Conservation (phyloP, 2,329 filamentous ascomycete genomes). For the Fusarium keratoplasticum region DNA sequence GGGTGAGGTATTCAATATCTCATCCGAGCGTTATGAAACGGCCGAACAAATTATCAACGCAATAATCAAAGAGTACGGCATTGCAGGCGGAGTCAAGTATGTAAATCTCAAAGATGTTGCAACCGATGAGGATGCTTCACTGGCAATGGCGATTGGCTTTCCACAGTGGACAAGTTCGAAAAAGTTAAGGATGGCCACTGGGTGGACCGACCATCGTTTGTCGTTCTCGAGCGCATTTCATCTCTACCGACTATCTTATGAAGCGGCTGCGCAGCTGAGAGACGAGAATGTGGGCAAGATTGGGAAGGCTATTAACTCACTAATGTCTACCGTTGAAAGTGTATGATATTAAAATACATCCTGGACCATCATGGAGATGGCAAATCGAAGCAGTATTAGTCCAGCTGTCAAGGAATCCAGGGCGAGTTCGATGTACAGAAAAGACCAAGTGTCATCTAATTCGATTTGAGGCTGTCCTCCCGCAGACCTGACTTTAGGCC, state of each 20-base stretch:
- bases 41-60: not conserved
- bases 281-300: not conserved
- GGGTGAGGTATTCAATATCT: not conserved
- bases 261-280: not conserved
- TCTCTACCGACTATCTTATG: not conserved
- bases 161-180: not conserved
- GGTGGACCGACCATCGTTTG: not conserved
- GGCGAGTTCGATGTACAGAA: too few species aligned
- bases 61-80: not conserved
- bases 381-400: too few species aligned
- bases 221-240: not conserved
- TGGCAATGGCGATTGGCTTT: conserved; percentile 2
- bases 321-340: not conserved
- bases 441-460: too few species aligned
- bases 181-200: not conserved
- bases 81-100: not conserved
- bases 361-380: too few species aligned
- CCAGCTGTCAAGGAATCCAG: too few species aligned
- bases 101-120: not conserved
- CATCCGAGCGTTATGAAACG: not conserved
- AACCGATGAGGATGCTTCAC: not conserved
- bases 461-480: too few species aligned
- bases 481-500: too few species aligned
- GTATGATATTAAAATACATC: not conserved
- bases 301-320: not conserved